Evolutionary conservation across 2,329 filamentous ascomycete species (phyloP).

Genomic region (Neocatenulostroma microsporum): DNA sequence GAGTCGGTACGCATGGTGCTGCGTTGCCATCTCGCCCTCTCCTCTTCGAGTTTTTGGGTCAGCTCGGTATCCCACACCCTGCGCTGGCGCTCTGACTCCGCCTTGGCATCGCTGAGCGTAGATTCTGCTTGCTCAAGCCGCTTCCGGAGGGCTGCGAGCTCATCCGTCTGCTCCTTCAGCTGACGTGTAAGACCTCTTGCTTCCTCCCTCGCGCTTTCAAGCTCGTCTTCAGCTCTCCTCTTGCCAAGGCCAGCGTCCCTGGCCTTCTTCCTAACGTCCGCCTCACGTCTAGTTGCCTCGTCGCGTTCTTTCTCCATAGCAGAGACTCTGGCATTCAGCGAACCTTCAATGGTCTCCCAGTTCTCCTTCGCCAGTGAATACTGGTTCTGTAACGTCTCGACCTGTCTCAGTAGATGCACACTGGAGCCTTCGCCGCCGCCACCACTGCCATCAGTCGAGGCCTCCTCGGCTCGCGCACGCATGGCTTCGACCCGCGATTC

Average conservation of each 20-base stretch:
- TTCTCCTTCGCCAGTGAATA: conserved; percentile 92
- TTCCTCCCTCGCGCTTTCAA: conserved; percentile 61
- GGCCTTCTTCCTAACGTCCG: conserved; percentile 80
- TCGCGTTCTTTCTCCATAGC: conserved; percentile 85
- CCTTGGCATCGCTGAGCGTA: conserved; percentile 52
- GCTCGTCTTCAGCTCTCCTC: conserved; percentile 69
- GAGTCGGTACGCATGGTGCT: conserved; percentile 15
- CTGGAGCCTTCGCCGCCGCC: conserved; percentile 38
- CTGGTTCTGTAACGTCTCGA: conserved; percentile 92
- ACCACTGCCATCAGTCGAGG: conserved; percentile 67
- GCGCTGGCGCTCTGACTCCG: conserved; percentile 52
- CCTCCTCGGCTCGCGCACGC: conserved; percentile 79
- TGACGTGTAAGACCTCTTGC: conserved; percentile 60
- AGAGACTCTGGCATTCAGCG: conserved; percentile 66
- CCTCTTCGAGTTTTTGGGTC: conserved; percentile 56
- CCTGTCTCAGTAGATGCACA: conserved; percentile 74
- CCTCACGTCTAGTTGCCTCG: conserved; percentile 73
- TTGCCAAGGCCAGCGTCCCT: conserved; percentile 67
- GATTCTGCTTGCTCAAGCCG: conserved; percentile 58
- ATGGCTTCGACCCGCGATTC: conserved; percentile 88
- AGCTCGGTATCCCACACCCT: conserved; percentile 51
- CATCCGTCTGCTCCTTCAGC: conserved; percentile 49
- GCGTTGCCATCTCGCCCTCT: conserved; percentile 54
- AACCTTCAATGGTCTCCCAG: conserved; percentile 93
- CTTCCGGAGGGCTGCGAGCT: conserved; percentile 55